phyloP scores from a whole-genome alignment of 1,284 basidiomycete genomes.

The Apiotrichum sp. region DNA sequence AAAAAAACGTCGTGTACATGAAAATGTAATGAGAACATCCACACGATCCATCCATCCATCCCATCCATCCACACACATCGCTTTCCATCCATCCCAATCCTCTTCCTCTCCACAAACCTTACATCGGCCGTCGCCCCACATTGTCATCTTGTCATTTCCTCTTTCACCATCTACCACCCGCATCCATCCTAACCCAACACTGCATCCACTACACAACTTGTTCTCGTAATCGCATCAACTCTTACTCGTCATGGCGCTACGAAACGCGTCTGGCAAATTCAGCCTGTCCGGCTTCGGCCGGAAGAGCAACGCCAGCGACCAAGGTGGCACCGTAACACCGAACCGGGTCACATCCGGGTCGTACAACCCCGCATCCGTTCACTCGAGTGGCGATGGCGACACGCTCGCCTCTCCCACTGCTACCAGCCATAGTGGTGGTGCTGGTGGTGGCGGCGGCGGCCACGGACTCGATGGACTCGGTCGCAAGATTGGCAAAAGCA shows the following conservation, averaged over 20 bases:
- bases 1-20: too few species aligned
- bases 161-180: too few species aligned
- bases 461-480: slow-evolving; percentile 25
- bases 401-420: not conserved
- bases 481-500: slow-evolving; percentile 36
- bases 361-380: not conserved
- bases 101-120: too few species aligned
- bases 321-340: not conserved
- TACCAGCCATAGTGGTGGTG: slow-evolving; percentile 1
- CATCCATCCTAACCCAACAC: too few species aligned
- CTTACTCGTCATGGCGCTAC: slow-evolving; percentile 25
- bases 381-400: not conserved
- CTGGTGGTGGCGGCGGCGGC: slow-evolving; percentile 12
- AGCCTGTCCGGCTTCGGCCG: slow-evolving; percentile 30
- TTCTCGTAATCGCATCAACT: too few species aligned
- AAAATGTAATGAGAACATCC: too few species aligned
- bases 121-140: too few species aligned
- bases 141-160: too few species aligned
- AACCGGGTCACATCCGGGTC: not conserved
- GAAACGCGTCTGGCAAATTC: slow-evolving; percentile 39
- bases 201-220: too few species aligned
- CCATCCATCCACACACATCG: too few species aligned
- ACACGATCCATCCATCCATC: too few species aligned
- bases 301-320: slow-evolving; percentile 9
- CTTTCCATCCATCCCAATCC: too few species aligned